Conservation (phyloP, 106 monocot species). For the Apostasia shenzhenica region DNA sequence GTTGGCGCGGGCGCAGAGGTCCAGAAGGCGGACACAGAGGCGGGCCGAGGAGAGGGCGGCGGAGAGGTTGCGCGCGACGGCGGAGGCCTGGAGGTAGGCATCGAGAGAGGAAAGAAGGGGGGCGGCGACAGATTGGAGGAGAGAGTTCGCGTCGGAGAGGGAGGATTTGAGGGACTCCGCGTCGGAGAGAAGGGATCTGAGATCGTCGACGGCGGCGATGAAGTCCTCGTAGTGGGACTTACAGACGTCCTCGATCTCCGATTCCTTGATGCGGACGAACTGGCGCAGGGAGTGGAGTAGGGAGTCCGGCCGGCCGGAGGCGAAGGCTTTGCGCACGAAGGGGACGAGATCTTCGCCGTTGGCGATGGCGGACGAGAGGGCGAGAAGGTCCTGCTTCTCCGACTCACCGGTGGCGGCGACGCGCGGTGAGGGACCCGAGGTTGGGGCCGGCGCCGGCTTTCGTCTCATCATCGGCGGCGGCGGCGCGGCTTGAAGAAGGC, state of each 20-base stretch:
- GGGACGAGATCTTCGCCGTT: conserved; percentile 92
- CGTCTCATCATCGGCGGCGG: conserved; percentile 20
- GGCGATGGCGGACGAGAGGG: conserved; percentile 73
- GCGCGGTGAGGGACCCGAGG: not conserved
- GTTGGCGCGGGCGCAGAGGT: conserved; percentile 62
- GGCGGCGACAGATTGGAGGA: conserved; percentile 58
- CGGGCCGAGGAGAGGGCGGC: conserved; percentile 39
- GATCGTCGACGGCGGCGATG: conserved; percentile 96
- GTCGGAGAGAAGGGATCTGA: conserved; percentile 90
- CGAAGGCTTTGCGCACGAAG: conserved; percentile 85
- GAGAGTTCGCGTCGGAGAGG: conserved; percentile 64
- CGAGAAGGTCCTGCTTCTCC: conserved; percentile 38
- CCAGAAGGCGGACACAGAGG: conserved; percentile 44
- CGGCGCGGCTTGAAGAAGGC: no score
- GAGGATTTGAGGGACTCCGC: conserved; percentile 86
- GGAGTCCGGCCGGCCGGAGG: conserved; percentile 65
- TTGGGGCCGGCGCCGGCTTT: conserved; percentile 16
- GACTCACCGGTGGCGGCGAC: conserved; percentile 5
- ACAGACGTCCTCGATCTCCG: conserved; percentile 95
- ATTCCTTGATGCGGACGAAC: conserved; percentile 72
- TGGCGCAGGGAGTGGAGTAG: conserved; percentile 69
- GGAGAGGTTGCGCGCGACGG: conserved; percentile 49
- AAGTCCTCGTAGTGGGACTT: conserved; percentile 91
- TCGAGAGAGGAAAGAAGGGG: conserved; percentile 78
- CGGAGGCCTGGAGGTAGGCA: conserved; percentile 53